Base-by-base conservation (phyloP, 306 rosid species). In the Leucaena leucocephala region DNA sequence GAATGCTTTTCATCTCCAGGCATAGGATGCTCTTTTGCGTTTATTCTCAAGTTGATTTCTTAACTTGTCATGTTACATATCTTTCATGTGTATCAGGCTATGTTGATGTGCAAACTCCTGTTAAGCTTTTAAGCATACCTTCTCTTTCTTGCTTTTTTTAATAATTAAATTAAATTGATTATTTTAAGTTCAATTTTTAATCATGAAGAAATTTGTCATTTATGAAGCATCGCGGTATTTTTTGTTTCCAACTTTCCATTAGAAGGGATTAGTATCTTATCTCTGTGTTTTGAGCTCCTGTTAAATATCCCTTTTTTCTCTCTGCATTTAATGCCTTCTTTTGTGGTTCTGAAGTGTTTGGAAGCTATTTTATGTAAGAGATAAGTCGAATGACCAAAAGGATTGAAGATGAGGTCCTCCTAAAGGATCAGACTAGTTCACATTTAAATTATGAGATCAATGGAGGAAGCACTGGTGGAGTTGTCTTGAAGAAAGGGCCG, bases 401-500 rank as follows among this genome's bases (percentile, higher is more conserved):
- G 72, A 72, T 89, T 77, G 96, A 88, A 72, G 97, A 88, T 72
- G 92, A 80, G 65, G 66, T 72, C 72, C 85, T 80, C 61, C 75
- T 85, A 46, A 68, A 68, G 34, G 90, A 93, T 80, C 87, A 79
- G 59, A 81, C 45, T 71, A 90, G 74, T 55, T 86, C 86, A 36
- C 83, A 85, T 27, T 27, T 27, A 27, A 27, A 27, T 27, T 27
- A 85, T 76, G 99, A 93, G 72, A 78, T 82, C 72, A 82, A 55
- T 45, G 96, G 68, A 46, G 91, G 88, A 78, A 74, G 76, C n/a
- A 68, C 63, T 35, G 63, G 83, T 36, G 83, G 86, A 39, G 42
- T 74, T 81, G 54, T 78, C 74, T 85, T 93, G 74, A 95, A 95
- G 88, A 95, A 95, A 88, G 99, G 99, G 52, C 98, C 99, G 9